Evolutionary conservation across 2,329 filamentous ascomycete species (phyloP).

Genomic region (Blastomyces silverae): DNA sequence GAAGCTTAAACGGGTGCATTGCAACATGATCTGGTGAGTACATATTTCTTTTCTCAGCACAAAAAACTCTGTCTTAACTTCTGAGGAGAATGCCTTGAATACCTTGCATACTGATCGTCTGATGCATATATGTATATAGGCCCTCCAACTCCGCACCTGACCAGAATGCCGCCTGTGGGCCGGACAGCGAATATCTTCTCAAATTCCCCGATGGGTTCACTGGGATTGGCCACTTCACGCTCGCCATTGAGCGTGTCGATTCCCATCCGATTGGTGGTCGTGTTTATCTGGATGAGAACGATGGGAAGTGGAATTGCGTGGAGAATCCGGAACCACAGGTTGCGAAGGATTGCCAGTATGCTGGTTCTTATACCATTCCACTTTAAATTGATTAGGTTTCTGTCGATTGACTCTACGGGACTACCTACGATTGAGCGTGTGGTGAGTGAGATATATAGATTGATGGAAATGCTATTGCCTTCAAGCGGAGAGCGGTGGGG

Average conservation of each 20-base stretch:
- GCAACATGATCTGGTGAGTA: conserved; percentile 9
- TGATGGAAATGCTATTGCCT: not conserved
- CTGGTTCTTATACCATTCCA: not conserved
- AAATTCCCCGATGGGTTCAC: conserved; percentile 31
- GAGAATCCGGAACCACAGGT: not conserved
- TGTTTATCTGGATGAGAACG: conserved; percentile 8
- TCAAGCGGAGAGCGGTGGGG: too few species aligned
- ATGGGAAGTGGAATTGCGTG: conserved; percentile 11
- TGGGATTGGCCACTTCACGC: conserved; percentile 22
- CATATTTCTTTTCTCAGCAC: not conserved
- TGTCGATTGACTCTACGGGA: too few species aligned
- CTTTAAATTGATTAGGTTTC: not conserved
- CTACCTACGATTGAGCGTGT: too few species aligned
- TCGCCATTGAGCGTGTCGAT: conserved; percentile 5
- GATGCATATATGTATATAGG: not conserved
- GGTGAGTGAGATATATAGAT: not conserved
- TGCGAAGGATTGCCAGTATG: not conserved
- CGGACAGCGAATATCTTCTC: conserved; percentile 20
- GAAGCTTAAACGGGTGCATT: not conserved
- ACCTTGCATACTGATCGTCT: not conserved
- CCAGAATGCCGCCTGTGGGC: conserved; percentile 28
- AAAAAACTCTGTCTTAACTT: not conserved
- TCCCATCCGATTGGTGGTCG: conserved; percentile 5
- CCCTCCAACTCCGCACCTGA: not conserved
- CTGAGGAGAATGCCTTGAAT: not conserved